Evolutionary conservation across 352 stramenopile genomes (phyloP).

Genomic region (Achlya hypogyna): DNA sequence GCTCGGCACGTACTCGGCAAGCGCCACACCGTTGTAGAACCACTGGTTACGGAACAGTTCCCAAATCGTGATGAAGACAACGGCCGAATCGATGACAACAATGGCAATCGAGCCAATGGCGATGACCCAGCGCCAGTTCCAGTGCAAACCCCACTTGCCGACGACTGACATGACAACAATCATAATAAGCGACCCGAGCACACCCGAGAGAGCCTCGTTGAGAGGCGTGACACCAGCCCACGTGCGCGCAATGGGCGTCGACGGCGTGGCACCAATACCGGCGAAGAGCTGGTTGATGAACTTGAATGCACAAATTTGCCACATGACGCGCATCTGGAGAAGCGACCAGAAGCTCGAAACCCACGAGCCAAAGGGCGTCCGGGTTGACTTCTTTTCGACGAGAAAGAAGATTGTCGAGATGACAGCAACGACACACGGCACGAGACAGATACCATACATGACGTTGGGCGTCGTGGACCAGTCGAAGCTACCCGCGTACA

Average conservation of each 20-base stretch:
- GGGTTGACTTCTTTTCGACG: slow-evolving; percentile 29
- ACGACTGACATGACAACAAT: not conserved
- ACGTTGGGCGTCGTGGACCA: slow-evolving; percentile 24
- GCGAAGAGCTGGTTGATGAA: slow-evolving; percentile 44
- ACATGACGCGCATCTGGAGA: slow-evolving; percentile 59
- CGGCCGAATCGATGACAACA: slow-evolving; percentile 33
- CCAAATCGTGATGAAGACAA: slow-evolving; percentile 47
- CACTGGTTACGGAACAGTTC: slow-evolving; percentile 45
- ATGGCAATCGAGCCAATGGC: slow-evolving; percentile 30
- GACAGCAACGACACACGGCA: slow-evolving; percentile 25
- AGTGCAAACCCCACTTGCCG: slow-evolving; percentile 29
- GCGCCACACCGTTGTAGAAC: slow-evolving; percentile 48
- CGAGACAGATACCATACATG: slow-evolving; percentile 23
- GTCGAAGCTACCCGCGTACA: slow-evolving; percentile 36
- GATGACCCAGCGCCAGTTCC: slow-evolving; percentile 49
- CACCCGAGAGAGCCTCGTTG: slow-evolving; percentile 31
- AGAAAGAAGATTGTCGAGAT: slow-evolving; percentile 38
- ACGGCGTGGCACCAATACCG: slow-evolving; percentile 31
- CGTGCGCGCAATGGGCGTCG: slow-evolving; percentile 31
- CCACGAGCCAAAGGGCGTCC: slow-evolving; percentile 25
- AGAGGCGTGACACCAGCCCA: slow-evolving; percentile 33
- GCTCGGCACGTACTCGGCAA: slow-evolving; percentile 30
- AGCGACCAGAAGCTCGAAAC: slow-evolving; percentile 54
- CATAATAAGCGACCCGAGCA: slow-evolving; percentile 28
- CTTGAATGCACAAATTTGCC: slow-evolving; percentile 41